phyloP scores from a whole-genome alignment of 371 early-diverging fungal species.

The Capniomyces stellatus region DNA sequence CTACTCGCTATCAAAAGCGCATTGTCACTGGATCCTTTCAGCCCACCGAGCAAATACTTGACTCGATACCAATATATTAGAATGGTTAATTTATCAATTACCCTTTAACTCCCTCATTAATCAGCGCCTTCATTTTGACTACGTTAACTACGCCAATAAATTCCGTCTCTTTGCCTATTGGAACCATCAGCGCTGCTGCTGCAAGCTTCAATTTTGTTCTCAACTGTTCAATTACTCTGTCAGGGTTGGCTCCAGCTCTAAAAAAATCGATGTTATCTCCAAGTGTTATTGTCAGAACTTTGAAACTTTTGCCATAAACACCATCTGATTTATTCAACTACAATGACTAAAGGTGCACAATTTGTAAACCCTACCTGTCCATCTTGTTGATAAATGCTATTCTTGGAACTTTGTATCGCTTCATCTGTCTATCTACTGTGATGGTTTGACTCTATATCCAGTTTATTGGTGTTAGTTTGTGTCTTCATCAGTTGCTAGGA shows the following conservation, averaged over 20 bases:
- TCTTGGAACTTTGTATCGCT: constrained; percentile 72
- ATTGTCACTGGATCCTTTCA: too few species aligned
- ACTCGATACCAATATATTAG: too few species aligned
- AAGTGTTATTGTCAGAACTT: too few species aligned
- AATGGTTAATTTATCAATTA: too few species aligned
- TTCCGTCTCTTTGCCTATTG: constrained; percentile 79
- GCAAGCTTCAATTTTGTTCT: constrained; percentile 70
- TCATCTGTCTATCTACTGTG: constrained; percentile 91
- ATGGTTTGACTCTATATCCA: constrained; percentile 69
- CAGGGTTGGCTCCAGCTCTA: constrained; percentile 83
- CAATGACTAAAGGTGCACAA: too few species aligned
- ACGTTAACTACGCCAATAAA: constrained; percentile 90
- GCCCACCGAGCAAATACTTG: too few species aligned
- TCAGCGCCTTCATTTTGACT: constrained; percentile 64
- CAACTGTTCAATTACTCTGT: constrained; percentile 78
- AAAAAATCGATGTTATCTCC: too few species aligned
- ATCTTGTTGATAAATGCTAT: constrained; percentile 81
- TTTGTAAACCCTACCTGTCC: constrained; percentile 44
- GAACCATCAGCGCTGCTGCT: constrained; percentile 85
- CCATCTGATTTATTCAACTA: too few species aligned
- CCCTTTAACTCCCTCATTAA: constrained; percentile 80
- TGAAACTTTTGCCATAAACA: too few species aligned
- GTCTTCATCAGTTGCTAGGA: too few species aligned
- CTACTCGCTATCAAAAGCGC: too few species aligned
- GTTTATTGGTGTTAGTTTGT: too few species aligned